phyloP scores from a whole-genome alignment of 2,329 filamentous ascomycete genomes.

The Alternaria consortialis region DNA sequence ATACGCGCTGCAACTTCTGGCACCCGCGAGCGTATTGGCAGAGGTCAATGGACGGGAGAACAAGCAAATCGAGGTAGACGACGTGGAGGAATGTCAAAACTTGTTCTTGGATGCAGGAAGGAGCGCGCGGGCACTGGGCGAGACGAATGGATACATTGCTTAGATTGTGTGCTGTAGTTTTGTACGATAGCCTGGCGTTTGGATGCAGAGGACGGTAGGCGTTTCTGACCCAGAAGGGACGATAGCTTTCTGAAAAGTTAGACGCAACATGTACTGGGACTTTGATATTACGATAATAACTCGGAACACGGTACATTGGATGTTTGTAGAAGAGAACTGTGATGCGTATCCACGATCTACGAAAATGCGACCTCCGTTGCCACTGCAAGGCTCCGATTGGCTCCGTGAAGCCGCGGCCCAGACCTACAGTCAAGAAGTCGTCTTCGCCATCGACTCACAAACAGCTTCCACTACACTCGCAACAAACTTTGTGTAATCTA shows the following conservation, averaged over 20 bases:
- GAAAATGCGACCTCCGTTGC: conserved; percentile 24
- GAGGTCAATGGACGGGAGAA: conserved; percentile 66
- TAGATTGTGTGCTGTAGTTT: conserved; percentile 24
- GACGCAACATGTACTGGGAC: conserved; percentile 11
- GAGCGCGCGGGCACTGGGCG: conserved; percentile 53
- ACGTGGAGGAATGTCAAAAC: conserved; percentile 62
- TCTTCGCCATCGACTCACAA: conserved; percentile 1
- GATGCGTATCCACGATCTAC: not conserved
- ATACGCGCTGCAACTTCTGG: conserved; percentile 91
- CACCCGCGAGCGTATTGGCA: conserved; percentile 89
- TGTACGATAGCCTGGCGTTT: conserved; percentile 28
- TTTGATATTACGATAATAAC: conserved; percentile 12
- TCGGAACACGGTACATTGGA: not conserved
- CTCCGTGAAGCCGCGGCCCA: conserved; percentile 20
- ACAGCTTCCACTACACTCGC: conserved; percentile 8
- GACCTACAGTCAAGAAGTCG: conserved; percentile 11
- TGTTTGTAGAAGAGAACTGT: not conserved
- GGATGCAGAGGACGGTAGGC: conserved; percentile 15
- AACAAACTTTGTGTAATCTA: not conserved
- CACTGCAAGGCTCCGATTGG: conserved; percentile 35
- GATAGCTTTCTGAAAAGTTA: conserved; percentile 16
- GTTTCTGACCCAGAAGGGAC: conserved; percentile 14
- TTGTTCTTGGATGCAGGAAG: conserved; percentile 60
- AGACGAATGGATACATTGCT: conserved; percentile 46
- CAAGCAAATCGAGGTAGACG: conserved; percentile 61